These are phyloP conservation scores for Pythium volutum DNA, from an alignment of 352 stramenopile species.

Conservation along the genomic window DNA sequence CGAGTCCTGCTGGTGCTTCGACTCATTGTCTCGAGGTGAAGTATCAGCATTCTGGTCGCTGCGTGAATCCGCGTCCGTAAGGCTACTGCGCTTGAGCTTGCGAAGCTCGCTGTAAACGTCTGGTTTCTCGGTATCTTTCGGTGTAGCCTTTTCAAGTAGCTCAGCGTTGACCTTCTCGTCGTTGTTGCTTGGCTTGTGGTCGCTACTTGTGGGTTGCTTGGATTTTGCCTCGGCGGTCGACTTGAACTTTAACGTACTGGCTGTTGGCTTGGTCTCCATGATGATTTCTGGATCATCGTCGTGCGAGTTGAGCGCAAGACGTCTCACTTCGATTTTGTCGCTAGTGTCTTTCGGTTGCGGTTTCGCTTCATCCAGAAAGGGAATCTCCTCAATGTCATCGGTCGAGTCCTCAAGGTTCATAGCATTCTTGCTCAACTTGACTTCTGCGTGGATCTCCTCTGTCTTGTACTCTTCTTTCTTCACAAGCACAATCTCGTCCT, in stretches of 20 bases:
- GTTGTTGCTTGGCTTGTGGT: constrained; percentile 27
- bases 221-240: constrained; percentile 16
- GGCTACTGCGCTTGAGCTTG: constrained; percentile 40
- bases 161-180: constrained; percentile 23
- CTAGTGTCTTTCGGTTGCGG: constrained; percentile 32
- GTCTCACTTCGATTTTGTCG: not conserved
- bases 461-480: constrained; percentile 56
- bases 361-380: constrained; percentile 62
- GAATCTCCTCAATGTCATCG: constrained; percentile 81
- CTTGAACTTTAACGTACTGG: constrained; percentile 13
- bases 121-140: constrained; percentile 26
- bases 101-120: constrained; percentile 60
- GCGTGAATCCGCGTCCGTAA: constrained; percentile 29
- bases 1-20: constrained; percentile 12
- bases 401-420: constrained; percentile 50
- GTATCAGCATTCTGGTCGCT: constrained; percentile 6
- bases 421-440: constrained; percentile 26
- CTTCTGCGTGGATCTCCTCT: constrained; percentile 17
- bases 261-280: constrained; percentile 45
- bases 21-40: constrained; percentile 28
- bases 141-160: constrained; percentile 22
- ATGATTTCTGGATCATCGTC: constrained; percentile 58
- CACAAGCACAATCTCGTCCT: constrained; percentile 70
- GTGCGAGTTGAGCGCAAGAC: constrained; percentile 15
- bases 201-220: constrained; percentile 2